These are phyloP conservation scores for Elsinoe fawcettii DNA, from an alignment of 2,329 filamentous ascomycete species.

Conservation along the genomic window DNA sequence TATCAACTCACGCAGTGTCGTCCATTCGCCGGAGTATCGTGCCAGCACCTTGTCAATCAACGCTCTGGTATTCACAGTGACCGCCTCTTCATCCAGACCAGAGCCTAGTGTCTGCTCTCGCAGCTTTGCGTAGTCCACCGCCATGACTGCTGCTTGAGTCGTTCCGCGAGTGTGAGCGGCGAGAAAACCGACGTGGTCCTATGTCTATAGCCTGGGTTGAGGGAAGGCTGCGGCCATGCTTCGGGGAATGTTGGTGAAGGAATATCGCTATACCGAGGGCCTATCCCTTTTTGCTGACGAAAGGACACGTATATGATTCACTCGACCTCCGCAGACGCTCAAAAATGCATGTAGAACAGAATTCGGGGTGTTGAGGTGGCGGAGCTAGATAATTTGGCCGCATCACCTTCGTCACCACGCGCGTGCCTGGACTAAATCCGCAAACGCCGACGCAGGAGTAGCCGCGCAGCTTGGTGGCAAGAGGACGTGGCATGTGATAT, in stretches of 20 bases:
- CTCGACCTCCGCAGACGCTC: background rate
- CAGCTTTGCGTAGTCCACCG: slow-evolving; percentile 55
- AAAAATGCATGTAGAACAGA: background rate
- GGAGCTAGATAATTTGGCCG: slow-evolving; percentile 1
- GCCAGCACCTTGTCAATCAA: slow-evolving; percentile 97
- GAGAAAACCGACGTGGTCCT: background rate
- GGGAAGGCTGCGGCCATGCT: background rate
- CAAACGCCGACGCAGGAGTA: background rate
- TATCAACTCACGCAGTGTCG: slow-evolving; percentile 78
- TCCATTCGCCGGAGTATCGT: slow-evolving; percentile 93
- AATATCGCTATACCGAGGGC: background rate
- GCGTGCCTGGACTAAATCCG: slow-evolving; percentile 2
- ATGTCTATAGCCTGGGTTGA: background rate
- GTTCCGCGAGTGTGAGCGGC: background rate
- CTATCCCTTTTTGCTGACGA: background rate
- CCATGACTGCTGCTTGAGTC: slow-evolving; percentile 14
- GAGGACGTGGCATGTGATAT: background rate
- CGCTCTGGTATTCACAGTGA: slow-evolving; percentile 93
- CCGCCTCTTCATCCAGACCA: slow-evolving; percentile 87
- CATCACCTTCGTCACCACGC: background rate
- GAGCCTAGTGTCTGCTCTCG: slow-evolving; percentile 80
- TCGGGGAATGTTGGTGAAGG: no score
- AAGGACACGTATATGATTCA: background rate
- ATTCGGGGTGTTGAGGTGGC: background rate
- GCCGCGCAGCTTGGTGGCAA: background rate